Evolutionary conservation across 768 basidiomycete species (phyloP).

Genomic region (Pisolithus marmoratus): DNA sequence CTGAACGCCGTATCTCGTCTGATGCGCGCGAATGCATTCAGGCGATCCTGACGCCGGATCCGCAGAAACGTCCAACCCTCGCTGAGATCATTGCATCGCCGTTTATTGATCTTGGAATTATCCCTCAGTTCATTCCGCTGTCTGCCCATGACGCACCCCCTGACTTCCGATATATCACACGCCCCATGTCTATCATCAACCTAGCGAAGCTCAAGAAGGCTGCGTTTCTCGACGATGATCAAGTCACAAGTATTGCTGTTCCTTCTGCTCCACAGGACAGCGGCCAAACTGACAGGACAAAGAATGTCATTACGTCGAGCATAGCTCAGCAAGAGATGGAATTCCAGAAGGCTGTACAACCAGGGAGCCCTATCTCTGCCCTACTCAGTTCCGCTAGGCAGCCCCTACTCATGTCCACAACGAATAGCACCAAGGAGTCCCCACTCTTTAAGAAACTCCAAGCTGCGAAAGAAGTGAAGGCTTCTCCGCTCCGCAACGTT

Average conservation of each 20-base stretch:
- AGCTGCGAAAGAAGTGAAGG: constrained; percentile 43
- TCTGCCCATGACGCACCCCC: constrained; percentile 74
- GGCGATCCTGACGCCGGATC: constrained; percentile 81
- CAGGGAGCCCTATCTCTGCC: constrained; percentile 90
- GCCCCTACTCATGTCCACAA: constrained; percentile 70
- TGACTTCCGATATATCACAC: constrained; percentile 65
- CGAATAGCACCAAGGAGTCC: constrained; percentile 32
- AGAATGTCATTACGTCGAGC: constrained; percentile 48
- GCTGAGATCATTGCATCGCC: constrained; percentile 78
- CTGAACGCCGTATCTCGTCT: constrained; percentile 64
- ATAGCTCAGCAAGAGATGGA: constrained; percentile 90
- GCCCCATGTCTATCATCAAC: constrained; percentile 59
- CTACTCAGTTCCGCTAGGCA: constrained; percentile 85
- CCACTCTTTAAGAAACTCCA: constrained; percentile 48
- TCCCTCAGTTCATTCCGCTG: constrained; percentile 76
- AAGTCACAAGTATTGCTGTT: constrained; percentile 37
- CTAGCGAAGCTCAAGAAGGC: constrained; percentile 60
- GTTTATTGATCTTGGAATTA: constrained; percentile 78
- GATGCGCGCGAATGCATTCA: constrained; percentile 74
- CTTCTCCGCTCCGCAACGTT: constrained; percentile 48
- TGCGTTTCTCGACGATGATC: constrained; percentile 61
- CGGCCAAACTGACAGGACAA: constrained; percentile 12
- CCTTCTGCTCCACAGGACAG: constrained; percentile 30
- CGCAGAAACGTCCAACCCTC: constrained; percentile 74
- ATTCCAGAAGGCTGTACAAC: constrained; percentile 94